Evolutionary conservation across 768 basidiomycete genomes (phyloP), one percentile per base, ranked within the genome.

Genomic region (Roridomyces roridus): DNA sequence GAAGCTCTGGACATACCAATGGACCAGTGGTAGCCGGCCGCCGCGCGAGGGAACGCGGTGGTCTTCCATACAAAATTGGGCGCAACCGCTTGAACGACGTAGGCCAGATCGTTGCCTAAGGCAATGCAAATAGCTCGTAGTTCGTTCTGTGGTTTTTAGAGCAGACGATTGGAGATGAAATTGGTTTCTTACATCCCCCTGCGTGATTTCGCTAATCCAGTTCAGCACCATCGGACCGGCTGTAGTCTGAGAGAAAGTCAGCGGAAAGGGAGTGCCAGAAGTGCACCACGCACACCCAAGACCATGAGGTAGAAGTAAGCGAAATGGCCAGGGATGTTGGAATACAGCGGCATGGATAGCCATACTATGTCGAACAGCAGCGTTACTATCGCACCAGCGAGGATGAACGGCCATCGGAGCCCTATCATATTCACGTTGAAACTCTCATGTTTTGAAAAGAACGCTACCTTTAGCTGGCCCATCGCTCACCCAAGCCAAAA

Each of bases 41-140:
- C 43, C 47, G 63, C 63, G 15, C 58, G 59, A 11, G 63, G 63
- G 18, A 60, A 64, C 10, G 37, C 59, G 5, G 46, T 48, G 21
- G 63, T 64, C 47, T 61, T 50, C 63, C 63, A 64, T 4, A 64
- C 55, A 29, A 64, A 64, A n/a, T 64, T 64, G 12, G 63, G 63
- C 6, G 63, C 63, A n/a, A 64, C 29, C 6, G 63, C 63, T 47
- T 64, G 63, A 25, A 61, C 63, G 5, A 57, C 43, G 41, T 64
- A 64, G 24, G 63, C 63, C 2, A 64, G 49, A 29, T 64, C 63
- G 39, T 64, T 64, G 4, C 36, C 63, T 24, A 60, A 17, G 15
- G 63, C 63, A 9, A 64, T 52, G 40, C 58, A 60, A 23, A 64
- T 60, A 0, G 63, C 63, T 6, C 63, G 55, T 2, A 60, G 47